Evolutionary conservation across 106 monocot species (phyloP), one percentile per base, ranked within the genome.

Genomic region (Apostasia shenzhenica): DNA sequence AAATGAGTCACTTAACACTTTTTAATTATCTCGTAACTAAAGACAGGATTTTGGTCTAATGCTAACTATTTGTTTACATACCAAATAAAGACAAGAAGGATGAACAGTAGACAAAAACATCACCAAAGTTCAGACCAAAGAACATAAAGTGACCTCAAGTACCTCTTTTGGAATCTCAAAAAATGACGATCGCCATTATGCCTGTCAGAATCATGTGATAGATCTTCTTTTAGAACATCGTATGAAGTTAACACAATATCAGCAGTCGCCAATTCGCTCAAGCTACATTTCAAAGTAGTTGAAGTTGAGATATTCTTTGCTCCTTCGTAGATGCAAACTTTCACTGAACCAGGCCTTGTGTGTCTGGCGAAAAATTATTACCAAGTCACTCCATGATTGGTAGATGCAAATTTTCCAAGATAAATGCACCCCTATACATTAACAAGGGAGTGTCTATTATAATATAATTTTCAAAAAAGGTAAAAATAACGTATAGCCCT

Each of bases 201-300:
- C 62, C 89, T 80, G 70, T 92, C 97, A 75, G 83, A 90, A 83
- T 99, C 97, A 87, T 99, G 97, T 73, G 97, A 92, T 52, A 99
- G 68, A 70, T 99, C 97, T 78, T 92, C 97, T 74, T 87, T 99
- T 46, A 99, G 69, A 8, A 92, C 81, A 79, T 99, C 92, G 76
- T 92, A 99, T 65, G 92, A 92, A 51, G 97, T 90, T 70, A 99
- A 75, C 9, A 99, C 97, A 78, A 99, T 83, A 64, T 92, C 92
- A 68, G 92, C 78, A 77, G 61, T 81, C n/a, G 73, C 78, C 10
- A 99, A 47, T 61, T 83, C 73, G 45, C 41, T 64, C 79, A 81
- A 79, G 49, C 80, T 67, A 70, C 39, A 76, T 78, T 47, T 90
- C 40, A 76, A 61, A 54, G 54, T 73, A 50, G 62, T 49, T 66